Evolutionary conservation across 2,329 filamentous ascomycete genomes (phyloP).

Genomic region (Botrytis cinerea): DNA sequence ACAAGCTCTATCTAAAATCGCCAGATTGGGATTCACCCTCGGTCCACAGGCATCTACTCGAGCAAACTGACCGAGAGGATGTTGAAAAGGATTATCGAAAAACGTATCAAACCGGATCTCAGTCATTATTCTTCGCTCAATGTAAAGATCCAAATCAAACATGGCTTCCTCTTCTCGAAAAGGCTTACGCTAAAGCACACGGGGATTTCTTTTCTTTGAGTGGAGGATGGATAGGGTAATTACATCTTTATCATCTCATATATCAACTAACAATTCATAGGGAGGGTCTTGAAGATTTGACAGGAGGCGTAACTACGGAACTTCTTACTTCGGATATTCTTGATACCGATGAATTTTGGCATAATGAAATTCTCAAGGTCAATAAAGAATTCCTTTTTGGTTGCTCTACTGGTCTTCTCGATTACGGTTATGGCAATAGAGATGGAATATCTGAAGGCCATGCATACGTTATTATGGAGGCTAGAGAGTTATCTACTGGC

Average conservation of each 20-base stretch:
- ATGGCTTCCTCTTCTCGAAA: conserved; percentile 78
- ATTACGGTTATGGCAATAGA: conserved; percentile 61
- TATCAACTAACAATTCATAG: conserved; percentile 27
- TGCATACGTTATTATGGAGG: conserved; percentile 63
- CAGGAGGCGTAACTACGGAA: conserved; percentile 69
- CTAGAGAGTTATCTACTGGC: conserved; percentile 53
- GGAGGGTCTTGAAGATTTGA: conserved; percentile 60
- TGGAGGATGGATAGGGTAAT: conserved; percentile 60
- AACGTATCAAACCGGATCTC: conserved; percentile 57
- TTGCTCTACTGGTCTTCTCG: conserved; percentile 65
- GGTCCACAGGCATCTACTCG: conserved; percentile 70
- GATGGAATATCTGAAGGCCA: conserved; percentile 60
- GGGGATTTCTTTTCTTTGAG: conserved; percentile 76
- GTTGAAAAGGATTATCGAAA: conserved; percentile 67
- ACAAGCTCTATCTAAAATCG: conserved; percentile 83
- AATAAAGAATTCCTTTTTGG: conserved; percentile 80
- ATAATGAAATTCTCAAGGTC: conserved; percentile 75
- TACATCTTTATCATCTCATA: not conserved
- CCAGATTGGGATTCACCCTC: conserved; percentile 80
- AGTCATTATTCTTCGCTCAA: conserved; percentile 76
- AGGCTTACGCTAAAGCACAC: conserved; percentile 83
- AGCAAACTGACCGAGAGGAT: conserved; percentile 73
- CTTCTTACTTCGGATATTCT: conserved; percentile 72
- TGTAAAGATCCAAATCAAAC: conserved; percentile 77
- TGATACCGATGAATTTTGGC: conserved; percentile 81